A percentile compares a stretch with the other conserved stretches of the same genome.
Evolutionary conservation across 73 alveolate genomes (phyloP).

Genomic region (Symbiodinium natans): DNA sequence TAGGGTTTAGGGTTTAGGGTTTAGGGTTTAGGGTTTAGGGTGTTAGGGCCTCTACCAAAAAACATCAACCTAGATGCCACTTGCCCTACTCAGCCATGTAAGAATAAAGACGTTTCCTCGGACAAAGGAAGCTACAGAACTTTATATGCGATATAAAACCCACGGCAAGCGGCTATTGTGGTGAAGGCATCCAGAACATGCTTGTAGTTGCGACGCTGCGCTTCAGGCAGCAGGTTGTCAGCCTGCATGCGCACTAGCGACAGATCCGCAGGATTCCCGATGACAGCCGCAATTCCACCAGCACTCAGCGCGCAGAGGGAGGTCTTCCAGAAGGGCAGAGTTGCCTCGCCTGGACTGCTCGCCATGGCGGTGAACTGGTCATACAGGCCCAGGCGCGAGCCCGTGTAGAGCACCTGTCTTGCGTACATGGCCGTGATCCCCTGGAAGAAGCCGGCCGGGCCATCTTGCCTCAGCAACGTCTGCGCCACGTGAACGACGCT

Average conservation of each 20-base stretch:
- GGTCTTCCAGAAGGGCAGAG: conserved; percentile 95
- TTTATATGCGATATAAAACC: background rate
- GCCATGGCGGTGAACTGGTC: conserved; percentile 29
- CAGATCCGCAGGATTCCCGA: conserved; percentile 98
- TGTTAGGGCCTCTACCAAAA: background rate
- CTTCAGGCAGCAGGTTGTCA: conserved; percentile 97
- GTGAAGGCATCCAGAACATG: background rate
- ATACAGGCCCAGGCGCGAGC: conserved; percentile 26
- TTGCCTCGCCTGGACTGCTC: background rate
- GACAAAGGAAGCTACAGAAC: background rate
- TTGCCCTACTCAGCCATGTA: background rate
- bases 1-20: too few species aligned
- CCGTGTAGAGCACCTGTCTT: background rate
- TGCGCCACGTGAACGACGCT: background rate
- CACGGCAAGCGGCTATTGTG: background rate
- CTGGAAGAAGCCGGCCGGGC: conserved; percentile 2
- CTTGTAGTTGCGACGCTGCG: conserved; percentile 94
- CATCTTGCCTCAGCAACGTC: background rate
- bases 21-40: too few species aligned
- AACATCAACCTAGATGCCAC: background rate
- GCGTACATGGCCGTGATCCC: background rate
- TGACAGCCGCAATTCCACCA: conserved; percentile 97
- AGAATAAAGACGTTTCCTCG: background rate
- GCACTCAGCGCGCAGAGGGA: conserved; percentile 97
- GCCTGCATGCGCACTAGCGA: conserved; percentile 97